Evolutionary conservation across 2,329 filamentous ascomycete genomes (phyloP), one percentile per base, ranked within the genome.

Genomic region (Graphilbum fragrans): DNA sequence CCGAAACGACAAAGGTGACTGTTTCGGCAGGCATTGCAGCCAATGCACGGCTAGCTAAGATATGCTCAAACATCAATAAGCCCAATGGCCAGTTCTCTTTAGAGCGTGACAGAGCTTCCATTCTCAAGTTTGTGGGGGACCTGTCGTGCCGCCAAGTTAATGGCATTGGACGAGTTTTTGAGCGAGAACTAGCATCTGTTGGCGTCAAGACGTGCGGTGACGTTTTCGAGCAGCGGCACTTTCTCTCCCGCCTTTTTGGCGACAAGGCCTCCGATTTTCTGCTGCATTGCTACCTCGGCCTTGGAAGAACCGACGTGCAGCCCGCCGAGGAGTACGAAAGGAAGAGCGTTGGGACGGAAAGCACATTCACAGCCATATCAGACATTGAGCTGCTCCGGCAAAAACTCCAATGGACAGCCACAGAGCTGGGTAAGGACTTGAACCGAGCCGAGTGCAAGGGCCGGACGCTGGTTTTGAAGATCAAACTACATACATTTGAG

Each of bases 401-500:
- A 16, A 93, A 94, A 56, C 70, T 98, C 6, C 72, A 77, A n/a
- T 72, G 70, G 56, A 88, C 80, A 2, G 86, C 92, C 0, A 80
- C 87, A 47, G 87, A 94, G 48, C 66, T 98, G 4, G 87, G 94
- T 55, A 82, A 83, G 49, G 90, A 96, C 53, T 69, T 96, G 63
- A 70, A 72, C 44, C 74, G 77, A 21, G 86, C 85, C 2, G 75
- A 85, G 48, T 86, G 85, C 61, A 94, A 90, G 58, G 90, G 90
- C 1, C 76, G 86, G n/a, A 96, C 90, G 0, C 64, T 98, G 2
- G 86, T 86, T 19, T 65, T 98, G 29, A 98, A 98, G 59, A 72
- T 95, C 49, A 98, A 98, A 57, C 65, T 96, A 8, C 86, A 95
- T 57, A 94, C 87, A 0, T 98, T 90, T 52, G 88, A 96, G 58